phyloP scores from a whole-genome alignment of 169 alveolate genomes.

The Plasmodium berghei region DNA sequence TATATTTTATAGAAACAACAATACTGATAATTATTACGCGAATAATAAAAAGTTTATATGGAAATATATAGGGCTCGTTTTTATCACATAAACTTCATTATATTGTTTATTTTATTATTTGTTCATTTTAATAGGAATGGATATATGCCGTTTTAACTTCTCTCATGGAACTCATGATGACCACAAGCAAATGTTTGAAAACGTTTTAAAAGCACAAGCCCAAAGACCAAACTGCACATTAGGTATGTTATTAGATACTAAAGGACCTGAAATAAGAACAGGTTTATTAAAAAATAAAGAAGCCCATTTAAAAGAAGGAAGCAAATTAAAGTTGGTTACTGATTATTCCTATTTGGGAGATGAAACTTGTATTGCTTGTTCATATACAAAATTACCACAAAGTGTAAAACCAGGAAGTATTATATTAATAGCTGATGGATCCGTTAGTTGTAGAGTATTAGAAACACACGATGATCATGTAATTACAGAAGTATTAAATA shows the following conservation, averaged over 20 bases:
- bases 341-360: conserved; percentile 95
- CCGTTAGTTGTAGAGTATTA: conserved; percentile 93
- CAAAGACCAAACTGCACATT: conserved; percentile 93
- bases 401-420: conserved; percentile 95
- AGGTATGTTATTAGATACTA: conserved; percentile 98
- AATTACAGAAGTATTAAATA: conserved; percentile 92
- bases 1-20: not conserved
- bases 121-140: conserved; percentile 92
- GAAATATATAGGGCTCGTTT: too few relatives aligned
- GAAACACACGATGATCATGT: conserved; percentile 90
- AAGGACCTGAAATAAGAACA: conserved; percentile 99
- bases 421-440: conserved; percentile 98
- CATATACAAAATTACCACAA: conserved; percentile 93
- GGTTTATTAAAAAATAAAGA: conserved; percentile 94
- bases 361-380: conserved; percentile 93
- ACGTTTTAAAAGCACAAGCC: conserved; percentile 93
- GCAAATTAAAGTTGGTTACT: conserved; percentile 93
- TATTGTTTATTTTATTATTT: not conserved
- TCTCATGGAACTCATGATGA: conserved; percentile 98
- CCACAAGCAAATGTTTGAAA: conserved; percentile 91
- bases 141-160: conserved; percentile 97
- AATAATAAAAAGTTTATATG: too few relatives aligned
- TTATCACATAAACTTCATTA: too few relatives aligned
- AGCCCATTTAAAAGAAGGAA: conserved; percentile 92
- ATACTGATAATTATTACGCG: too few relatives aligned